Conservation (phyloP, 2,329 filamentous ascomycete species). For the Fusarium buharicum region DNA sequence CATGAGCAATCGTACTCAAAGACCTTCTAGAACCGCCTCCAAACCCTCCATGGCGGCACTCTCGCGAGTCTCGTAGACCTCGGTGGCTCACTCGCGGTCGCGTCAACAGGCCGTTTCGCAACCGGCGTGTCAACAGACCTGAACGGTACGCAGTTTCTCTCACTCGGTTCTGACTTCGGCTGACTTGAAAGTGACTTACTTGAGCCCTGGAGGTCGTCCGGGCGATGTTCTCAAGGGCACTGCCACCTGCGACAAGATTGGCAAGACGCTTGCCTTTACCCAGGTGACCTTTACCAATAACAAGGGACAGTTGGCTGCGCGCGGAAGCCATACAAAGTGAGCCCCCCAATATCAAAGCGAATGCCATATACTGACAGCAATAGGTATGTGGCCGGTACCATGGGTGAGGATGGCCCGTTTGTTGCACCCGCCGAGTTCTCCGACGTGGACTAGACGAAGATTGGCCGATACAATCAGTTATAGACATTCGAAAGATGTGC, state of each 20-base stretch:
- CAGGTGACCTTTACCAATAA: constrained; percentile 67
- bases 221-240: constrained; percentile 67
- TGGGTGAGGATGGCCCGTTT: constrained; percentile 51
- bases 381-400: constrained; percentile 57
- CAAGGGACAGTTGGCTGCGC: constrained; percentile 68
- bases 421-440: constrained; percentile 51
- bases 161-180: rapidly evolving
- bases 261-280: constrained; percentile 72
- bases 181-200: constrained; percentile 66
- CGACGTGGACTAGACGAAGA: constrained; percentile 48
- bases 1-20: rapidly evolving
- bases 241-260: constrained; percentile 72
- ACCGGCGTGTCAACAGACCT: constrained; percentile 74
- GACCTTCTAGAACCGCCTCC: constrained; percentile 72
- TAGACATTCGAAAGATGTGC: neutral
- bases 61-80: constrained; percentile 80
- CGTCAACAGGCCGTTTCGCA: constrained; percentile 69
- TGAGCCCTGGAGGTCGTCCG: constrained; percentile 66
- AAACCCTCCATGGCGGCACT: constrained; percentile 81
- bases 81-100: constrained; percentile 72
- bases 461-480: neutral
- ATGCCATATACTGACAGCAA: neutral
- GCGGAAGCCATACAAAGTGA: constrained; percentile 74
- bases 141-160: constrained; percentile 57
- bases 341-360: constrained; percentile 14